Conservation (phyloP, 1,139 yeast species). For the Hanseniaspora uvarum region DNA sequence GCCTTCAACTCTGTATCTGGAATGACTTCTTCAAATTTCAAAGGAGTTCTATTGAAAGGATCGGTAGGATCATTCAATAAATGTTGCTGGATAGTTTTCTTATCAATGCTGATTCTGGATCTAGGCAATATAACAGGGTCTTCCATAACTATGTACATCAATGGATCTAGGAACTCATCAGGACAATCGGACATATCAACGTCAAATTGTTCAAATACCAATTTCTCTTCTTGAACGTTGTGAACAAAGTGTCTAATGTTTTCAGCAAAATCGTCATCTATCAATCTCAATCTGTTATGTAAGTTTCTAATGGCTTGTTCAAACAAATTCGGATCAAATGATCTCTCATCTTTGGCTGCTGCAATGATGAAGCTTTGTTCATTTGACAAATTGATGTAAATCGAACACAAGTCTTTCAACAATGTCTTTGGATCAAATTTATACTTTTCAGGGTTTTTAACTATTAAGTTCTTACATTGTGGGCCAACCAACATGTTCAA, state of each 20-base stretch:
- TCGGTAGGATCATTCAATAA: slow-evolving; percentile 88
- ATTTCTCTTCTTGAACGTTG: slow-evolving; percentile 50
- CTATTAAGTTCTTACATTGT: slow-evolving; percentile 79
- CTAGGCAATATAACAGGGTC: slow-evolving; percentile 90
- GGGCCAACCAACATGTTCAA: slow-evolving; percentile 89
- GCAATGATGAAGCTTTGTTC: slow-evolving; percentile 63
- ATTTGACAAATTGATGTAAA: slow-evolving; percentile 59
- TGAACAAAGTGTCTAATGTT: slow-evolving; percentile 48
- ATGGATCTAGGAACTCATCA: slow-evolving; percentile 91
- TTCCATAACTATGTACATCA: slow-evolving; percentile 90
- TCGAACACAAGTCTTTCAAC: slow-evolving; percentile 58
- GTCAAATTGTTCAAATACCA: slow-evolving; percentile 69
- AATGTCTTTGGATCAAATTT: slow-evolving; percentile 71
- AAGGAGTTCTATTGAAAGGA: slow-evolving; percentile 90
- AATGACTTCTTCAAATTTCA: slow-evolving; percentile 74
- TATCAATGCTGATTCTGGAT: slow-evolving; percentile 72
- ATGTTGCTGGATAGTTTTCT: slow-evolving; percentile 88
- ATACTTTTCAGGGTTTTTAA: slow-evolving; percentile 71
- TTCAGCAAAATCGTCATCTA: slow-evolving; percentile 45
- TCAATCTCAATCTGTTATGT: slow-evolving; percentile 41
- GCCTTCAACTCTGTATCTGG: slow-evolving; percentile 61
- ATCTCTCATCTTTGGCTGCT: slow-evolving; percentile 82
- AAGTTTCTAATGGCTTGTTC: slow-evolving; percentile 61
- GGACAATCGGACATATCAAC: slow-evolving; percentile 86
- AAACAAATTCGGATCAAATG: slow-evolving; percentile 60